Percentiles rank a stretch among this genome's conserved stretches.
phyloP scores from a whole-genome alignment of 495 filamentous ascomycete genomes.

The Penicillium angulare region DNA sequence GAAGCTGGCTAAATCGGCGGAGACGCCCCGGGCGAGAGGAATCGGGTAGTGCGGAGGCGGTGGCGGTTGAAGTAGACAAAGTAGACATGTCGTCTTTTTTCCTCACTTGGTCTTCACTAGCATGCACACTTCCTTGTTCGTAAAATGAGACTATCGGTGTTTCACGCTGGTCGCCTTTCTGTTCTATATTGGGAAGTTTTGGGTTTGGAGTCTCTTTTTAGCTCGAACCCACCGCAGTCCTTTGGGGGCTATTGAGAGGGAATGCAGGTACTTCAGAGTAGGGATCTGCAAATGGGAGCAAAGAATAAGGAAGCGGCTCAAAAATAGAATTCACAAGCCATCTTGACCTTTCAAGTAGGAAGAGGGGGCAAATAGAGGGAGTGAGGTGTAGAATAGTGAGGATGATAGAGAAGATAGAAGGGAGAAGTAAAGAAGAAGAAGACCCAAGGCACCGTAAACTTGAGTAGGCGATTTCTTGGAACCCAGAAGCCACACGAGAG shows the following conservation, averaged over 20 bases:
- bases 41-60: constrained; percentile 42
- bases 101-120: no score
- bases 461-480: not conserved
- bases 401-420: not conserved
- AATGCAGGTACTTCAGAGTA: not conserved
- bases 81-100: constrained; percentile 5
- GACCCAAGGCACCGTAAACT: not conserved
- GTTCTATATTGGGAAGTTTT: not conserved
- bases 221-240: no score
- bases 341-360: no score
- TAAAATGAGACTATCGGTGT: no score
- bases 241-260: not conserved
- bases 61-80: constrained; percentile 41
- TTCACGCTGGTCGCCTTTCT: not conserved
- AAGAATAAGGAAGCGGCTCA: not conserved
- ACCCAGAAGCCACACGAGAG: no score
- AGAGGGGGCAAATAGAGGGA: no score
- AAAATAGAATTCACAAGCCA: not conserved
- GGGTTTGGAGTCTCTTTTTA: not conserved
- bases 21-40: constrained; percentile 57
- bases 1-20: constrained; percentile 71
- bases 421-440: not conserved
- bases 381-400: no score
- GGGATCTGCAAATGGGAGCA: not conserved
- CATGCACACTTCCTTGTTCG: no score